Base-by-base conservation (phyloP, 352 stramenopile species). In the Peronospora farinosa region DNA sequence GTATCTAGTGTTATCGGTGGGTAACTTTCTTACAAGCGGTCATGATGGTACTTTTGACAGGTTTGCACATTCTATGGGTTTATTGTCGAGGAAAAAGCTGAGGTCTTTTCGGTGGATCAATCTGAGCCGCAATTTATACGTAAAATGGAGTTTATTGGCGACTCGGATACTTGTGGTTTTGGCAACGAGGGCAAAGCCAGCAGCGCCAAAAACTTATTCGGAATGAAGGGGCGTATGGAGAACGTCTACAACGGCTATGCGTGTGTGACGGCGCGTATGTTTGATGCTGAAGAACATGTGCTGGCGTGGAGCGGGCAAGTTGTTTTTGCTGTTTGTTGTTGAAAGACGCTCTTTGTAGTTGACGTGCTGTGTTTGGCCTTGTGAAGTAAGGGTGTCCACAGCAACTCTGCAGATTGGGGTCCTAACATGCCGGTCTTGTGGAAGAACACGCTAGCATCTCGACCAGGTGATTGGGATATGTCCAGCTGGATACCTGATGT, bases 31-130 rank as follows among this genome's bases (percentile, higher is more conserved):
- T 35, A 1, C 33, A 38, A 7, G 27, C 49, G 1, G 16, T 46
- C 19, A 32, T 17, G 2, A 32, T 55, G 33, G 10, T 42, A 21
- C 8, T n/a, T 33, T 8, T 25, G 19, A 10, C 33, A 88, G 77
- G 78, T 93, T 36, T 93, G 80, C 56, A 93, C 83, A 46, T 91
- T 93, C 57, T 93, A 93, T 51, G 83, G 83, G 6, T 93, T 91
- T 51, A 87, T 93, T 40, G 54, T 92, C n/a, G 77, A 90, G 23
- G 63, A 72, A 28, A 69, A 55, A 7, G 76, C 77, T 33, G 72
- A 86, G 21, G 69, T 87, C 36, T 40, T 93, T 25, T 72, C 77
- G 7, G 57, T 70, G 8, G 60, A 69, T 7, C 63, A 72, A 40
- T 60, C 62, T 4, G 57, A 65, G 44, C 60, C 63, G 8, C 63